These are phyloP conservation scores for Trichoderma afroharzianum DNA, from an alignment of 2,329 filamentous ascomycete genomes.

Conservation along the genomic window DNA sequence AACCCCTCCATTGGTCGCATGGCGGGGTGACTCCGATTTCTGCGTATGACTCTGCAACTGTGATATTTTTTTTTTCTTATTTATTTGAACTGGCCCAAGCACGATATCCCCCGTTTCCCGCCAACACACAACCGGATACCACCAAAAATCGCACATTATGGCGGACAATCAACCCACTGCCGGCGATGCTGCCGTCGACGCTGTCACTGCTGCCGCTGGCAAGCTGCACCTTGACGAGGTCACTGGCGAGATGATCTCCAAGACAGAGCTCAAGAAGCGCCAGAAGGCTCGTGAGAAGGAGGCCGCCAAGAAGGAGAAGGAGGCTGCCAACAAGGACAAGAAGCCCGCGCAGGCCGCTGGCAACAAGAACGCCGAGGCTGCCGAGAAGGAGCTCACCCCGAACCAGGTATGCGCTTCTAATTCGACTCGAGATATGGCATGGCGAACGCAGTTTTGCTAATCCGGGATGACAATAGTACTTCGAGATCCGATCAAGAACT, in stretches of 20 bases:
- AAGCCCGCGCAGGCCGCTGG: conserved; percentile 20
- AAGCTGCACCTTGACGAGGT: conserved; percentile 87
- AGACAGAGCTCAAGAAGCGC: conserved; percentile 90
- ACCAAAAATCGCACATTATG: conserved; percentile 24
- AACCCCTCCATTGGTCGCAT: conserved; percentile 17
- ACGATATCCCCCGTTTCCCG: neutral
- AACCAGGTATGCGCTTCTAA: conserved; percentile 40
- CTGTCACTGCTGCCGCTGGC: conserved; percentile 54
- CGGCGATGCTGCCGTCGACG: conserved; percentile 41
- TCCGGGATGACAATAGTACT: conserved; percentile 55
- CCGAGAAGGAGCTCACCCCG: conserved; percentile 54
- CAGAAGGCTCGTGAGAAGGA: conserved; percentile 87
- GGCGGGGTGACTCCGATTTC: conserved; percentile 18
- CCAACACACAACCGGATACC: neutral
- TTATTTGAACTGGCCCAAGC: neutral
- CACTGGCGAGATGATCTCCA: conserved; percentile 83
- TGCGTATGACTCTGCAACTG: conserved; percentile 11
- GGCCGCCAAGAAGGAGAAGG: conserved; percentile 84
- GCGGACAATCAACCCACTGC: conserved; percentile 31
- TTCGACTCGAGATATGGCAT: too few relatives aligned
- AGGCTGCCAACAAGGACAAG: conserved; percentile 54
- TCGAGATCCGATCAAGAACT: conserved; percentile 85
- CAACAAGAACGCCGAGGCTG: conserved; percentile 57
- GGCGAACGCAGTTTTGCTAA: neutral
- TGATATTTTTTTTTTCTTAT: conserved; percentile 9